phyloP scores from a whole-genome alignment of 2,329 filamentous ascomycete genomes.

The Emericellopsis cladophorae region DNA sequence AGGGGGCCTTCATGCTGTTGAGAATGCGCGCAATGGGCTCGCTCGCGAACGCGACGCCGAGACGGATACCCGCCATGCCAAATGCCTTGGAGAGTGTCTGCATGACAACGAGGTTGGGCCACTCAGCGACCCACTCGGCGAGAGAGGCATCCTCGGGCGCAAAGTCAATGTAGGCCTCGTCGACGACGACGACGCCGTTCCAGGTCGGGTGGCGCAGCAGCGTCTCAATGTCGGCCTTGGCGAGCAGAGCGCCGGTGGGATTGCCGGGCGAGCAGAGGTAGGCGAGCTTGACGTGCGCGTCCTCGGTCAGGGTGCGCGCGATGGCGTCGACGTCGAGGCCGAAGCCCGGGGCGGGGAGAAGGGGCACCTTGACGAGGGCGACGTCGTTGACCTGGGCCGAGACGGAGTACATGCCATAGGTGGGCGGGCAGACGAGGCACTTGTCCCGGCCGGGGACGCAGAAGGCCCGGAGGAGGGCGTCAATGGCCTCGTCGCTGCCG shows the following conservation, averaged over 20 bases:
- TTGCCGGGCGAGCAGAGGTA: conserved; percentile 96
- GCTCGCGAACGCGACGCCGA: conserved; percentile 75
- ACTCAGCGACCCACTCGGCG: conserved; percentile 83
- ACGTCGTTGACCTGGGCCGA: conserved; percentile 93
- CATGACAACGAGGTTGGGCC: conserved; percentile 94
- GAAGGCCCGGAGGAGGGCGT: conserved; percentile 86
- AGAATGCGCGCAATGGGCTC: conserved; percentile 64
- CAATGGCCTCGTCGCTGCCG: conserved; percentile 93
- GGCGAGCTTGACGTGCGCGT: conserved; percentile 64
- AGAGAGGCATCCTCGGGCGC: conserved; percentile 64
- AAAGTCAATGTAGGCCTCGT: conserved; percentile 96
- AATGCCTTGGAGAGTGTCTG: conserved; percentile 98
- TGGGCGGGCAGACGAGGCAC: conserved; percentile 89
- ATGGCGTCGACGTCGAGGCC: conserved; percentile 61
- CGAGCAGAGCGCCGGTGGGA: conserved; percentile 70
- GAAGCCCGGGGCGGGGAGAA: conserved; percentile 62
- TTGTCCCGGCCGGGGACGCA: conserved; percentile 78
- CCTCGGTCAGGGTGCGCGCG: conserved; percentile 40
- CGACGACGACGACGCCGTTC: conserved; percentile 88
- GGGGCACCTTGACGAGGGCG: conserved; percentile 70
- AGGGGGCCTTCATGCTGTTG: conserved; percentile 90
- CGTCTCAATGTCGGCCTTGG: conserved; percentile 58
- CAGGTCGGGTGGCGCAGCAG: conserved; percentile 79
- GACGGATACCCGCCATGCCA: conserved; percentile 81
- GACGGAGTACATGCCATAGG: conserved; percentile 97